Percentiles rank a stretch among this genome's conserved stretches.
These are phyloP conservation scores for Saksenaea oblongispora DNA, from an alignment of 371 early-diverging fungal genomes.

Conservation along the genomic window DNA sequence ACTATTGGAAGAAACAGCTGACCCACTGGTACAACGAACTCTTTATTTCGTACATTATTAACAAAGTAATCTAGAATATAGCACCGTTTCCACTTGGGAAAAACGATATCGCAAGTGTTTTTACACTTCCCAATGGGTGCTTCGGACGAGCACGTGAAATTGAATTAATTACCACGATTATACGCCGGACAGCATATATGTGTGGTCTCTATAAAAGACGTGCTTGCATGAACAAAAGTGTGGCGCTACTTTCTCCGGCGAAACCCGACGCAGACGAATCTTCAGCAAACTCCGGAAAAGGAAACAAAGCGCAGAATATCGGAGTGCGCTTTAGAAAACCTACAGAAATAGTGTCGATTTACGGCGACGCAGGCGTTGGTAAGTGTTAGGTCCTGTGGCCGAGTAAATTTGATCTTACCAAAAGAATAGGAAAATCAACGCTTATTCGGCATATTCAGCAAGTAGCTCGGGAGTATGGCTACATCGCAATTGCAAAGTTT, in stretches of 20 bases:
- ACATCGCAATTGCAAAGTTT: conserved; percentile 47
- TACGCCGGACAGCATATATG: conserved; percentile 38
- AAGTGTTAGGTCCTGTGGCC: background rate
- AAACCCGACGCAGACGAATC: conserved; percentile 7
- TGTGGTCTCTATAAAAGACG: conserved; percentile 25
- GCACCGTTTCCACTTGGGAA: conserved; percentile 47
- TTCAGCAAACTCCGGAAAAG: conserved; percentile 2
- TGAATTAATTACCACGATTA: conserved; percentile 32
- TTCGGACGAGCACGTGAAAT: conserved; percentile 50
- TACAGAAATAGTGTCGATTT: conserved; percentile 46
- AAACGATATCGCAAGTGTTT: conserved; percentile 56
- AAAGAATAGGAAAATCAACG: conserved; percentile 37
- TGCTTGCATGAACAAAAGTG: conserved; percentile 4
- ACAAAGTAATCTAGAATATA: conserved; percentile 21
- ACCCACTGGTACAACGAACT: conserved; percentile 15
- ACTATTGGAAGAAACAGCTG: conserved; percentile 23
- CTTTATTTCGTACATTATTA: background rate
- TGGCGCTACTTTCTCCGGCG: conserved; percentile 15
- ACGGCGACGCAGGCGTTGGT: conserved; percentile 45
- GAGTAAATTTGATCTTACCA: background rate
- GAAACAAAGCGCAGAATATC: conserved; percentile 9
- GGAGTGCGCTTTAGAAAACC: conserved; percentile 20
- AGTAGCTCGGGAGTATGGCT: conserved; percentile 45
- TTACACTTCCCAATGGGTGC: conserved; percentile 53
- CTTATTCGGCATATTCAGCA: conserved; percentile 40